Conservation (phyloP, 2,329 filamentous ascomycete species). For the Neofusicoccum sp. region DNA sequence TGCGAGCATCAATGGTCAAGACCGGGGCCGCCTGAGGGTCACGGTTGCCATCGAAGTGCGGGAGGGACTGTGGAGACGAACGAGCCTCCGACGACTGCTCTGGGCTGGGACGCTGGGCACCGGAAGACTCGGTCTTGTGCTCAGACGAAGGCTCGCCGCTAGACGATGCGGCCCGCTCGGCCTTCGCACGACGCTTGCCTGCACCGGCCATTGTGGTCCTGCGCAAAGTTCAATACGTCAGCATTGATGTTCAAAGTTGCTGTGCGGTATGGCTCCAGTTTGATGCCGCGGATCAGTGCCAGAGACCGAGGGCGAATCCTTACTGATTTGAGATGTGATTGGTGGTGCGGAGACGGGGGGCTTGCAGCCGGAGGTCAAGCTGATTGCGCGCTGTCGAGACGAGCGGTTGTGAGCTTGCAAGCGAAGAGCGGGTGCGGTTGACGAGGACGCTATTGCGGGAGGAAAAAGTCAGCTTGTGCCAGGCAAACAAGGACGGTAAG, state of each 20-base stretch:
- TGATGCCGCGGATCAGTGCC: background rate
- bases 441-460: background rate
- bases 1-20: slow-evolving; percentile 29
- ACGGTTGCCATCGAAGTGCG: slow-evolving; percentile 35
- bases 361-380: background rate
- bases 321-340: background rate
- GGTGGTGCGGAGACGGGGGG: background rate
- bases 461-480: background rate
- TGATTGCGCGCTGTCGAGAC: background rate
- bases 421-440: background rate
- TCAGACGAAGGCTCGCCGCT: slow-evolving; percentile 21
- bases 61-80: slow-evolving; percentile 30
- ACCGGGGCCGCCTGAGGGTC: slow-evolving; percentile 24
- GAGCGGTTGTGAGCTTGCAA: background rate
- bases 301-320: background rate
- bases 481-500: slow-evolving; percentile 25
- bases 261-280: background rate
- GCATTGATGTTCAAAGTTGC: background rate
- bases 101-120: slow-evolving; percentile 14
- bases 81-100: slow-evolving; percentile 18
- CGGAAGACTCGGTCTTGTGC: background rate
- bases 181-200: slow-evolving; percentile 33
- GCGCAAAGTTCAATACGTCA: background rate
- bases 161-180: slow-evolving; percentile 31
- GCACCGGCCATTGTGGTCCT: slow-evolving; percentile 36